Base-by-base conservation (phyloP, 2,329 filamentous ascomycete genomes). In the Phyllosticta citriasiana region DNA sequence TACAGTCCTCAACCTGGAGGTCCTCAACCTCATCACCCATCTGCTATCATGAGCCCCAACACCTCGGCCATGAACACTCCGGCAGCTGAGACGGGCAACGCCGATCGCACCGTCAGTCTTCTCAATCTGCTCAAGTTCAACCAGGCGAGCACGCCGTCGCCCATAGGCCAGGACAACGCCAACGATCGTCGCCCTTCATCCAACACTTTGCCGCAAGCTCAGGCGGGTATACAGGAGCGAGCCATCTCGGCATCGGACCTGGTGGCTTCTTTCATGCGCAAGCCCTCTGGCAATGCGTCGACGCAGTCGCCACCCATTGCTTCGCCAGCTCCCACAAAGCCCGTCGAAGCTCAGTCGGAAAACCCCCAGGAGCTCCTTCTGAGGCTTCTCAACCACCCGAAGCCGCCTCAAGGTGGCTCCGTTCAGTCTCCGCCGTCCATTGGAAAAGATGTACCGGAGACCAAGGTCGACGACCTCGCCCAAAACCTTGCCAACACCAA, bases 331-430 rank as follows among this genome's bases (percentile, higher is more conserved):
- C 66, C 71, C 33, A 67, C 67, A 55, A 70, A 67, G 57, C 25
- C 65, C 53, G 62, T 64, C 53, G 66, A 68, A n/a, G 64, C 69
- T 47, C 66, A 67, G 19, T 65, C 72, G 47, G 81, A 84, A 55
- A 87, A 91, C 72, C 89, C 91, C 4, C 89, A 95, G 73, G 87
- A 93, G 65, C 89, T 94, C 70, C 80, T 99, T 55, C 84, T 97
- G 64, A 88, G 90, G 67, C 80, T 97, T 62, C 82, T 99, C 65
- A 94, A 91, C 69, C 86, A 88, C 56, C 86, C 88, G 58, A 91
- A 76, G 66, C 73, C 73, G 2, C 64, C 73, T 60, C 73, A 67
- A 68, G 67, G 66, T 33, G 70, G 71, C 59, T 65, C 63, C 51
- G 67, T 67, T 56, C 68, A 67, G 2, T 66, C 68, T 55, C 66